Percentiles rank a stretch among this genome's conserved stretches.
phyloP scores from a whole-genome alignment of 768 basidiomycete species.

The Gyrodon lividus region DNA sequence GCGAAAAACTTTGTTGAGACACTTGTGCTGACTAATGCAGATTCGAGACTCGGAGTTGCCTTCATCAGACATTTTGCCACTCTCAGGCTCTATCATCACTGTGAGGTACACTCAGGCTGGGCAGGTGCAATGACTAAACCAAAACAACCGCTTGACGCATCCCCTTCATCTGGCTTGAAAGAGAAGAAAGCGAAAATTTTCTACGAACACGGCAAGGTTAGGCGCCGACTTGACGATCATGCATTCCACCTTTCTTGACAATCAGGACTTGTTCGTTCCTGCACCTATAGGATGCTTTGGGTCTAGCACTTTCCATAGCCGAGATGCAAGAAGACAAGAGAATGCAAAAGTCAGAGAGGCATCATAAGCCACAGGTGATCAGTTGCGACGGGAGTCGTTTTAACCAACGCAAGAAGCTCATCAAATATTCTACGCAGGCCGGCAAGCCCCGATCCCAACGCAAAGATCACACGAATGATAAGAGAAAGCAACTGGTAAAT shows the following conservation, averaged over 20 bases:
- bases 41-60: slow-evolving; percentile 1
- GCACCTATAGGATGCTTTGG: slow-evolving; percentile 42
- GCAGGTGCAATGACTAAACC: slow-evolving; percentile 26
- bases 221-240: slow-evolving; percentile 14
- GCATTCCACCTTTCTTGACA: slow-evolving; percentile 16
- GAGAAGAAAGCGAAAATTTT: slow-evolving; percentile 28
- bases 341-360: slow-evolving; percentile 39
- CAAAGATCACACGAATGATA: slow-evolving; percentile 26
- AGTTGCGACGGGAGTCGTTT: slow-evolving; percentile 11
- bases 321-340: slow-evolving; percentile 45
- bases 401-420: slow-evolving; percentile 21
- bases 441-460: slow-evolving; percentile 28
- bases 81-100: slow-evolving; percentile 21
- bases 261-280: slow-evolving; percentile 16
- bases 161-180: slow-evolving; percentile 23
- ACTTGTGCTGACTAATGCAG: slow-evolving; percentile 21
- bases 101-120: slow-evolving; percentile 7
- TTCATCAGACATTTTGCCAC: no score
- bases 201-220: slow-evolving; percentile 34
- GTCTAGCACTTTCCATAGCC: slow-evolving; percentile 49
- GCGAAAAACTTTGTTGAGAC: slow-evolving; percentile 15
- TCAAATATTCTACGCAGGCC: slow-evolving; percentile 19
- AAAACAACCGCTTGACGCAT: slow-evolving; percentile 18
- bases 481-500: slow-evolving; percentile 41
- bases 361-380: slow-evolving; percentile 39